These are phyloP conservation scores for Rheum nobile DNA, from an alignment of 148 eudicot species.

Conservation along the genomic window DNA sequence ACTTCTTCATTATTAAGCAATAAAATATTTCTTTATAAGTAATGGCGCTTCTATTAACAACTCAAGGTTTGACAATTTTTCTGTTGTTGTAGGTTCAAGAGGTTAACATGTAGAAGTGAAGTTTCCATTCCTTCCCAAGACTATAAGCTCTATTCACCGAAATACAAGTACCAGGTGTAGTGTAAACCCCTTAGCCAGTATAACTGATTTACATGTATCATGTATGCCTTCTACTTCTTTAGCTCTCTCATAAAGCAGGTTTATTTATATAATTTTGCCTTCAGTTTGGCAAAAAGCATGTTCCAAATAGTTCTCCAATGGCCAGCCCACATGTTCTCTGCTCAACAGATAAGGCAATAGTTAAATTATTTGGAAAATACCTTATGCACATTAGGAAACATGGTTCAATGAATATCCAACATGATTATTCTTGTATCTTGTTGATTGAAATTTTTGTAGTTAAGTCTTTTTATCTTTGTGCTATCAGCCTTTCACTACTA, in stretches of 20 bases:
- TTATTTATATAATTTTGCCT: slow-evolving; percentile 7
- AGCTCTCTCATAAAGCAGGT: not conserved
- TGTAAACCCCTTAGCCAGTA: slow-evolving; percentile 32
- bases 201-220: too few species aligned
- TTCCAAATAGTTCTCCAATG: slow-evolving; percentile 34
- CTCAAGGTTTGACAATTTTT: slow-evolving; percentile 5
- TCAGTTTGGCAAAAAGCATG: slow-evolving; percentile 11
- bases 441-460: not conserved
- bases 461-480: not conserved
- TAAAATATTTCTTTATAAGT: not conserved
- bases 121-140: slow-evolving; percentile 53
- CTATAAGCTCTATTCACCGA: slow-evolving; percentile 80
- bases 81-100: slow-evolving; percentile 55
- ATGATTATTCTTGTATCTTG: not conserved
- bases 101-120: slow-evolving; percentile 72
- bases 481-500: not conserved
- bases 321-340: not conserved
- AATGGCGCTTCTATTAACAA: not conserved
- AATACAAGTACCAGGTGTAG: slow-evolving; percentile 65
- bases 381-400: not conserved
- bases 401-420: not conserved
- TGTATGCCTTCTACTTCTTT: slow-evolving; percentile 28
- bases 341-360: too few species aligned
- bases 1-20: not conserved
- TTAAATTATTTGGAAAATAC: too few species aligned